Evolutionary conservation across 768 basidiomycete species (phyloP).

Genomic region (Dacryopinax primogenitus): DNA sequence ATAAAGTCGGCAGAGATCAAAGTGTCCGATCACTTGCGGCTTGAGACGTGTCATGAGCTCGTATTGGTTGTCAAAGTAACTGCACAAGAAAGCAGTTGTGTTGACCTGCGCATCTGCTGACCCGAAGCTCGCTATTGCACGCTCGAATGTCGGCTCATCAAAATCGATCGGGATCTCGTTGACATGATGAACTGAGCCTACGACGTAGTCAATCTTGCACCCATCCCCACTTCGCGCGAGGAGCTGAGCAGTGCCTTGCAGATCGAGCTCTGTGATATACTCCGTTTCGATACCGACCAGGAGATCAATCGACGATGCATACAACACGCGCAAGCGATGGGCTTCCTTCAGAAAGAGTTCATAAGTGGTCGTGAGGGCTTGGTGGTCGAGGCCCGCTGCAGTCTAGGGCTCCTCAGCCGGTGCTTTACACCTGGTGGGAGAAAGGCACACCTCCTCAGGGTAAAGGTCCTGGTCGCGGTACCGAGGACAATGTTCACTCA

Average conservation of each 20-base stretch:
- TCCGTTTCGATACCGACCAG: constrained; percentile 91
- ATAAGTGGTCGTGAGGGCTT: constrained; percentile 51
- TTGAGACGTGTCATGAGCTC: constrained; percentile 52
- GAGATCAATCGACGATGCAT: constrained; percentile 55
- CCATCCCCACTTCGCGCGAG: constrained; percentile 32
- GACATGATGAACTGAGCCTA: constrained; percentile 90
- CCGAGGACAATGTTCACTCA: constrained; percentile 88
- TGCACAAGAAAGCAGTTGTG: constrained; percentile 24
- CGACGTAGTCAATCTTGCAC: constrained; percentile 64
- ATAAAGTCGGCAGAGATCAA: constrained; percentile 86
- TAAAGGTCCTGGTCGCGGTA: constrained; percentile 73
- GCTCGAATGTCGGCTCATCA: constrained; percentile 55
- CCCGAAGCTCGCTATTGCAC: constrained; percentile 38
- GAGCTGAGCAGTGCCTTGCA: constrained; percentile 43
- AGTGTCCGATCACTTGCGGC: constrained; percentile 85
- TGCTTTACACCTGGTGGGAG: neutral
- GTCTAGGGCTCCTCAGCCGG: neutral
- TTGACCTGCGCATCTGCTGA: constrained; percentile 11
- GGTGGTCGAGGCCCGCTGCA: constrained; percentile 44
- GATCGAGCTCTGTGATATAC: constrained; percentile 57
- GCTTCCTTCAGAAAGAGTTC: constrained; percentile 64
- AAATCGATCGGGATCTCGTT: constrained; percentile 84
- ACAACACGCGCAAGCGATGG: constrained; percentile 51
- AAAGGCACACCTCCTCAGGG: constrained; percentile 76
- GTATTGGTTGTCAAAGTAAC: constrained; percentile 81